Conservation (phyloP, 176 grass and related monocot genomes). For the Triticum aestivum region DNA sequence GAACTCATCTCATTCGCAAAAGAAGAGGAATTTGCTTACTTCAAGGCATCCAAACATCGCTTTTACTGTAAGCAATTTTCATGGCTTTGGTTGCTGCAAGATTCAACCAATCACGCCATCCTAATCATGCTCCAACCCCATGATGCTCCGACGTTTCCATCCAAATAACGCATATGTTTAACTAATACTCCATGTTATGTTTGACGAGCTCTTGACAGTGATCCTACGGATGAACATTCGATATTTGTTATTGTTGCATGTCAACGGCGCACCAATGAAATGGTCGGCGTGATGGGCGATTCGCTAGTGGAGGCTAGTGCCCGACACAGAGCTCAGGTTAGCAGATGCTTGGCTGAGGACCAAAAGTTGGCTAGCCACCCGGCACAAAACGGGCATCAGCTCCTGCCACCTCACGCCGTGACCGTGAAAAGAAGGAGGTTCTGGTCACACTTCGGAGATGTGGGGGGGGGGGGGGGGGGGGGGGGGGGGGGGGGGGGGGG, state of each 20-base stretch:
- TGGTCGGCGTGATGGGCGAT: neutral
- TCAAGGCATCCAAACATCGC: neutral
- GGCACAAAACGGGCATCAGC: too few species aligned
- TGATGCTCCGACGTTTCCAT: neutral
- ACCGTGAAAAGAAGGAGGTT: neutral
- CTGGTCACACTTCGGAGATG: neutral
- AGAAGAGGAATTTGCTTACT: neutral
- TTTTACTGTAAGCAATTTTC: neutral
- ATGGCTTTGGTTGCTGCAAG: neutral
- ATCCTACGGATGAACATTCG: neutral
- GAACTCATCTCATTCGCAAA: too few species aligned
- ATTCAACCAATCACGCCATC: neutral
- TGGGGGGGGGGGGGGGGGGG: too few species aligned
- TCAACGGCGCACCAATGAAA: neutral
- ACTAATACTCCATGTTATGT: neutral
- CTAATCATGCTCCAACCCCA: neutral
- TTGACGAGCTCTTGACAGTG: neutral
- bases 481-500: too few species aligned
- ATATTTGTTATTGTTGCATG: neutral
- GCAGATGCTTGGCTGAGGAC: too few species aligned
- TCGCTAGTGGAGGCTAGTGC: neutral
- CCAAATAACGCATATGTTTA: neutral
- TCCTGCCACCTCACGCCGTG: neutral
- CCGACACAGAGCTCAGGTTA: neutral
- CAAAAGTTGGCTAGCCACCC: too few species aligned